These are phyloP conservation scores for Schizosaccharomyces pombe DNA, from an alignment of 805 yeast genomes.

Conservation along the genomic window DNA sequence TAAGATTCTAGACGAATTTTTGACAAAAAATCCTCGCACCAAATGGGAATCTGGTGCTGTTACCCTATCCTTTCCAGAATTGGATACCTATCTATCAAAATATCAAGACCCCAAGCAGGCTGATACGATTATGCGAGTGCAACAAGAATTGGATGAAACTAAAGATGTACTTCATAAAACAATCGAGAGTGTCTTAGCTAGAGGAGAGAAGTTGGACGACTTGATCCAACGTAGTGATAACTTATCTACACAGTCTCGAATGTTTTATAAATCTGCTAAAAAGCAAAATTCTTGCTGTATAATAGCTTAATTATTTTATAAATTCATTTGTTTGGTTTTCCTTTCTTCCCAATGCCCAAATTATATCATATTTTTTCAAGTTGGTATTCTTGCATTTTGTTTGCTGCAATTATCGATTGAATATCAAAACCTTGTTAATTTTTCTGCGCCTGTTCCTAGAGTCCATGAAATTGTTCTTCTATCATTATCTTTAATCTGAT, in stretches of 20 bases:
- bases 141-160: constrained; percentile 92
- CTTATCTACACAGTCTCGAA: constrained; percentile 61
- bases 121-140: constrained; percentile 88
- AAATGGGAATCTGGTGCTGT: constrained; percentile 31
- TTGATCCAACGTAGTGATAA: constrained; percentile 91
- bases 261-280: constrained; percentile 93
- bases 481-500: too few species aligned
- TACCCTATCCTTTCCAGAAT: constrained; percentile 27
- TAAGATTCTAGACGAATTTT: constrained; percentile 74
- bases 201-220: constrained; percentile 89
- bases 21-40: constrained; percentile 51
- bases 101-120: constrained; percentile 96
- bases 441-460: too few species aligned
- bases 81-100: constrained; percentile 48
- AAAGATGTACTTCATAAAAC: constrained; percentile 90
- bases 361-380: neutral
- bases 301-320: constrained; percentile 25
- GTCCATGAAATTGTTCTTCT: too few species aligned
- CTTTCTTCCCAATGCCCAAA: too few species aligned
- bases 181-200: constrained; percentile 74
- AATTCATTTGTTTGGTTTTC: too few species aligned
- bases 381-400: neutral
- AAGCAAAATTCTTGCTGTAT: constrained; percentile 69
- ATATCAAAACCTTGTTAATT: too few species aligned
- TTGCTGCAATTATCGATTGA: too few species aligned